Evolutionary conservation across 345 rosid species (phyloP).

Genomic region (Acer campestre): DNA sequence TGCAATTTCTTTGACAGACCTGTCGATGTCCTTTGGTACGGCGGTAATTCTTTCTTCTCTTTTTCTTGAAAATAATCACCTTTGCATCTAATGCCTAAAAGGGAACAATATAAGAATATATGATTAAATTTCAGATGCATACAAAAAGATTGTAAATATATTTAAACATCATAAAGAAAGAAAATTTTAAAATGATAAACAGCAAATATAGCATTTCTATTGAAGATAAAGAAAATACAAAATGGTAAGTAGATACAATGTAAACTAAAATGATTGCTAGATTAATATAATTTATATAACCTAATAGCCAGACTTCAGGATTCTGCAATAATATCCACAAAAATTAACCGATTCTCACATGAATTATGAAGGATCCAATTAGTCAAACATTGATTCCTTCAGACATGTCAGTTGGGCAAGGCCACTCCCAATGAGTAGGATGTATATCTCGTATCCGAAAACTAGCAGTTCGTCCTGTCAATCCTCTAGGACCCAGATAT

Average conservation of each 20-base stretch:
- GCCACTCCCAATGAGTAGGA: conserved; percentile 8
- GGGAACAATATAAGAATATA: conserved; percentile 14
- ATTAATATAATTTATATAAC: background rate
- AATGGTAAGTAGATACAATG: background rate
- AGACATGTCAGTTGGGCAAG: background rate
- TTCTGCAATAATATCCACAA: background rate
- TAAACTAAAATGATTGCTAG: background rate
- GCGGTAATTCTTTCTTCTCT: conserved; percentile 34
- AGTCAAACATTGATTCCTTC: conserved; percentile 9
- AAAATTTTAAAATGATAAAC: background rate
- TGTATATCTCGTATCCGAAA: conserved; percentile 12
- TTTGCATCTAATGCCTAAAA: background rate
- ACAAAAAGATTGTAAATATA: background rate
- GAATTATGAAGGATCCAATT: background rate
- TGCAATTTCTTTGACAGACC: conserved; percentile 39
- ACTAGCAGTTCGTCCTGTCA: background rate
- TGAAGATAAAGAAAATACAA: background rate
- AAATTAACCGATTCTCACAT: background rate
- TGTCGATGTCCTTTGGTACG: conserved; percentile 90
- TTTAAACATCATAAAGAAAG: background rate
- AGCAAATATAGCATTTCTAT: background rate
- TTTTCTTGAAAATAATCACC: too few relatives aligned
- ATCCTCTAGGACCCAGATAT: background rate
- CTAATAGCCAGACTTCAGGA: background rate
- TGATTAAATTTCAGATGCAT: background rate